These are phyloP conservation scores for Datura wrightii DNA, from an alignment of 257 asterid species.

Conservation along the genomic window DNA sequence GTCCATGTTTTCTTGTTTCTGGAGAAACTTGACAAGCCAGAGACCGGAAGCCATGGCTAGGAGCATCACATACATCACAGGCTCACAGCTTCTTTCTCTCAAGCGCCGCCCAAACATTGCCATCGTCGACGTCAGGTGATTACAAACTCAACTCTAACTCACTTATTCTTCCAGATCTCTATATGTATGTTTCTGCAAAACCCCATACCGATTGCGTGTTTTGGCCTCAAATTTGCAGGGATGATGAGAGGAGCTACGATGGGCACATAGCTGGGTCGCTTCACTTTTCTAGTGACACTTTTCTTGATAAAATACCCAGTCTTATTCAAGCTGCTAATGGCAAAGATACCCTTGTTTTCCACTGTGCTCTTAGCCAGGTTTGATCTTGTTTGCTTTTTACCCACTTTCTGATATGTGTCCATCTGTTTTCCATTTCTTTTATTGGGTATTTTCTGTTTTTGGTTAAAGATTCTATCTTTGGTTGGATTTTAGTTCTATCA, in stretches of 20 bases:
- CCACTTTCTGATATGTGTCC: neutral
- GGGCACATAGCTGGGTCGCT: constrained; percentile 95
- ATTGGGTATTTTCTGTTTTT: neutral
- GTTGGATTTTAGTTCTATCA: neutral
- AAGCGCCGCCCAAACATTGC: constrained; percentile 70
- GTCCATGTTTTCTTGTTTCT: constrained; percentile 15
- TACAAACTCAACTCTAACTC: neutral
- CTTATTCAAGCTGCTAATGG: constrained; percentile 71
- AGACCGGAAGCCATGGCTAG: constrained; percentile 53
- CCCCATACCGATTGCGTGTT: neutral
- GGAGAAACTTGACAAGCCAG: neutral
- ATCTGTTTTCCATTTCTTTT: neutral
- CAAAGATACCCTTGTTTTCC: constrained; percentile 94
- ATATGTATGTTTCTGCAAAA: neutral
- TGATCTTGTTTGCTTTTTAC: neutral
- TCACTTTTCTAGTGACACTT: constrained; percentile 82
- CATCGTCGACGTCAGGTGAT: constrained; percentile 82
- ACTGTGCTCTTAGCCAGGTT: constrained; percentile 99
- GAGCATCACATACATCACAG: constrained; percentile 73
- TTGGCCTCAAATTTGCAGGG: constrained; percentile 46
- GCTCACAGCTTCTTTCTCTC: constrained; percentile 75
- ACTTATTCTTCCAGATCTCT: neutral
- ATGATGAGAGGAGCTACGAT: constrained; percentile 88
- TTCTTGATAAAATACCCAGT: constrained; percentile 67
- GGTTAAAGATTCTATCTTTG: constrained; percentile 10